Conservation (phyloP, 2,329 filamentous ascomycete genomes). For the Colletotrichum australisinense region DNA sequence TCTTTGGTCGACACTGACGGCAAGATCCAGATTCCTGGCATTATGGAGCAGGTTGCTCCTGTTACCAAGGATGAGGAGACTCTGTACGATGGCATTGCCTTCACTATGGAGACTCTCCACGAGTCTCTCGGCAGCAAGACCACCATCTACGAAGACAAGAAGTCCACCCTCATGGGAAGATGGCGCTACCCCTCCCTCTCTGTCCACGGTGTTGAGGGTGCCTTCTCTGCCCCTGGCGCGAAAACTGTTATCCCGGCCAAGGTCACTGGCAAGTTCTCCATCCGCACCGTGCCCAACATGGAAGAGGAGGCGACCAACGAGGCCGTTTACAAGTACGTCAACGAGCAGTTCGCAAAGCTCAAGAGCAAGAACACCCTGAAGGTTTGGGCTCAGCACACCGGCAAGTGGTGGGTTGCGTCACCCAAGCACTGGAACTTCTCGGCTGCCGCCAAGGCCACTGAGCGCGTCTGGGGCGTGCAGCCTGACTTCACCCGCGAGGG, state of each 20-base stretch:
- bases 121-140: slow-evolving; percentile 92
- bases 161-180: slow-evolving; percentile 91
- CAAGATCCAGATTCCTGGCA: slow-evolving; percentile 93
- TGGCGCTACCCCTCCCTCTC: slow-evolving; percentile 97
- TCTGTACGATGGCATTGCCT: slow-evolving; percentile 91
- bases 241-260: slow-evolving; percentile 99
- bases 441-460: slow-evolving; percentile 93
- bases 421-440: slow-evolving; percentile 99
- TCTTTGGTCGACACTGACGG: slow-evolving; percentile 90
- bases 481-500: slow-evolving; percentile 97
- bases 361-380: slow-evolving; percentile 92
- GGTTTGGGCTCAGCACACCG: slow-evolving; percentile 85
- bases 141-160: slow-evolving; percentile 88
- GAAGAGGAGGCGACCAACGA: slow-evolving; percentile 90
- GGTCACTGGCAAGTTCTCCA: slow-evolving; percentile 98
- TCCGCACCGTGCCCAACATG: slow-evolving; percentile 98
- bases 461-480: slow-evolving; percentile 92
- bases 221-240: slow-evolving; percentile 90
- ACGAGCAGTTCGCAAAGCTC: slow-evolving; percentile 87
- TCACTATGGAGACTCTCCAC: slow-evolving; percentile 96
- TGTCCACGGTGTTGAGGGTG: slow-evolving; percentile 93
- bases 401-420: slow-evolving; percentile 98
- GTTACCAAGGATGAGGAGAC: slow-evolving; percentile 86
- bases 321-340: slow-evolving; percentile 84
- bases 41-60: slow-evolving; percentile 92